Conservation (phyloP, 2,329 filamentous ascomycete genomes). For the Camillea tinctor region DNA sequence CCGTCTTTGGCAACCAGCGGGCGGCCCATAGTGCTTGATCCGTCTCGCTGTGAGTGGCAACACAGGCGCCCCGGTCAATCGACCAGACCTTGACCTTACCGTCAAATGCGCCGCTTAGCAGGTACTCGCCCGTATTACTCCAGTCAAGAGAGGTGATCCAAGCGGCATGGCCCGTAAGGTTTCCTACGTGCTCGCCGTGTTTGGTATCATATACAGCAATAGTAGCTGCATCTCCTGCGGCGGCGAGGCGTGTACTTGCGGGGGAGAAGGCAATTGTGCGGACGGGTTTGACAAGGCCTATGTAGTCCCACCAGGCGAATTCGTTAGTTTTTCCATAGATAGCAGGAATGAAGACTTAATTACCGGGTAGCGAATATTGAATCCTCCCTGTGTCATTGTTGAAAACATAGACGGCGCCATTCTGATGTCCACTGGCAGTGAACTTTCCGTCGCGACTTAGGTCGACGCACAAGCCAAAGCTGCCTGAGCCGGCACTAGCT, state of each 20-base stretch:
- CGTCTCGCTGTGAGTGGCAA: slow-evolving; percentile 90
- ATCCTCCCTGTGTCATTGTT: slow-evolving; percentile 86
- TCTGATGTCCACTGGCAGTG: slow-evolving; percentile 91
- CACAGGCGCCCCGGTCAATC: slow-evolving; percentile 76
- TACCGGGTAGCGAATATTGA: slow-evolving; percentile 79
- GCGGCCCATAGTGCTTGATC: slow-evolving; percentile 83
- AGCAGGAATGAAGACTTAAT: slow-evolving; percentile 20
- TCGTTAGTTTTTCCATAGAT: slow-evolving; percentile 3
- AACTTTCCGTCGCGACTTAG: slow-evolving; percentile 76
- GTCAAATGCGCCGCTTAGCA: slow-evolving; percentile 85
- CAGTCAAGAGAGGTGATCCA: slow-evolving; percentile 94
- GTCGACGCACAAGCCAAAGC: slow-evolving; percentile 87
- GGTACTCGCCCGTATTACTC: slow-evolving; percentile 88
- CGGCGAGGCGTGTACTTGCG: slow-evolving; percentile 77
- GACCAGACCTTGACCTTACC: slow-evolving; percentile 97
- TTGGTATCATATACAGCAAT: slow-evolving; percentile 91
- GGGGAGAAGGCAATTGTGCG: slow-evolving; percentile 87
- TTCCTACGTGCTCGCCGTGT: slow-evolving; percentile 89
- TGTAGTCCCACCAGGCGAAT: slow-evolving; percentile 8
- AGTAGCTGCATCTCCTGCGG: slow-evolving; percentile 82
- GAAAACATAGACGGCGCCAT: slow-evolving; percentile 89
- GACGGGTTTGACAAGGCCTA: slow-evolving; percentile 82
- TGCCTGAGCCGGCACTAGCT: slow-evolving; percentile 65
- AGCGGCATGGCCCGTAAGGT: slow-evolving; percentile 66
- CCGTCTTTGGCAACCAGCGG: slow-evolving; percentile 75